Base-by-base conservation (phyloP, 768 basidiomycete species). In the Macrolepiota dolichaula region DNA sequence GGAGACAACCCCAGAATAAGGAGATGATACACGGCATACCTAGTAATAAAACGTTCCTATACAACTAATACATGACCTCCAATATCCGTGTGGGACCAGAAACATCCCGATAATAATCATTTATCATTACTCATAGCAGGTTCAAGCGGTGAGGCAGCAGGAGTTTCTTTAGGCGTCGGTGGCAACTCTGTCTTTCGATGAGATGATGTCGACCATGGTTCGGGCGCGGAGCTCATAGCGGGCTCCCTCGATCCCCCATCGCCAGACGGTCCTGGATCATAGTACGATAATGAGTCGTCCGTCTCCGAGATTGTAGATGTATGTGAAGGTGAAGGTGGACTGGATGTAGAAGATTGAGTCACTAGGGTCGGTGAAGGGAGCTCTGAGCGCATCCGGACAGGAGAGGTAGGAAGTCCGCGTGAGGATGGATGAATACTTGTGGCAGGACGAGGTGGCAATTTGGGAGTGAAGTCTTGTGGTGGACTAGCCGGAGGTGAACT, bases 351-450 rank as follows among this genome's bases (percentile, higher is more conserved):
- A 15, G 62, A 46, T 35, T 59, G 53, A 10, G 47, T 59, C 1
- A n/a, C 38, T 44, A 35, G 27, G 42, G 38, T 59, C 25, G 49
- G 51, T 32, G 57, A 46, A 40, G 74, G 42, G 6, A 55, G 29
- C 25, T 61, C 63, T 44, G 59, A 57, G 61, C 63, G 69, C 56
- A 67, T 54, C 77, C 79, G 64, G 74, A 75, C 78, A 4, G 88
- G 85, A 0, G 85, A 80, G 37, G 74, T 69, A 17, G 79, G 76
- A 67, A 79, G 80, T 9, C 77, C 76, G 27, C 89, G 83, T 24
- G 84, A 75, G 12, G 90, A 91, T 12, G 91, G 91, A 64, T 93
- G 91, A 56, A 93, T 92, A 68, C 91, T 92, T 50, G 79, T 82
- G 13, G 82, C 75, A 2, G 91, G 91, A 27, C 88, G 83, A 4